Conservation (phyloP, 306 rosid species). For the Vachellia collinsii region DNA sequence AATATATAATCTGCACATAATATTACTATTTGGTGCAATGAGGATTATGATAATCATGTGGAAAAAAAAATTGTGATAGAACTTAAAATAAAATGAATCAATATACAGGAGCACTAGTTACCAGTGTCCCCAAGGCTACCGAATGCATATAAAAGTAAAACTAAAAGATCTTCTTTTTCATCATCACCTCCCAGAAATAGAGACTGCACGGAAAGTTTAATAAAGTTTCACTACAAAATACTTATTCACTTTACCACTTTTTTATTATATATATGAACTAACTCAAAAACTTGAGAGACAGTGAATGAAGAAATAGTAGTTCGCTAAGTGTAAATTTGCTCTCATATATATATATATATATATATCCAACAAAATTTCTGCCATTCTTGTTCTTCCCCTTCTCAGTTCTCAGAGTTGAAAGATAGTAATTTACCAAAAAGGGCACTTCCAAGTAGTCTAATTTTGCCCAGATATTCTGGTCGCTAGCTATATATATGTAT, state of each 20-base stretch:
- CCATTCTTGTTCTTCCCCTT: constrained; percentile 36
- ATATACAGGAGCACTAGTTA: neutral
- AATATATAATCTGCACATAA: neutral
- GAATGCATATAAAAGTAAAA: constrained; percentile 21
- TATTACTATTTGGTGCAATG: too few relatives aligned
- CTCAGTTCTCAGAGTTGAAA: constrained; percentile 22
- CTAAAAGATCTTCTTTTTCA: constrained; percentile 11
- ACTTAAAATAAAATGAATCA: neutral
- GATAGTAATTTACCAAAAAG: constrained; percentile 1
- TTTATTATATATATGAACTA: constrained; percentile 8
- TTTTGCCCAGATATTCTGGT: constrained; percentile 11
- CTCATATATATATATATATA: too few relatives aligned
- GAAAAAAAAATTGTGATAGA: constrained; percentile 13
- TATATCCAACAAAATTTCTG: neutral
- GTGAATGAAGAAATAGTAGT: constrained; percentile 17
- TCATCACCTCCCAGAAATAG: constrained; percentile 36
- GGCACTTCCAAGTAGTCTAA: neutral
- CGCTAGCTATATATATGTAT: constrained; percentile 22
- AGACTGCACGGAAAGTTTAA: constrained; percentile 33
- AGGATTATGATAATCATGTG: neutral
- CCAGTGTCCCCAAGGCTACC: constrained; percentile 26
- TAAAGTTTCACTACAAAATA: constrained; percentile 30
- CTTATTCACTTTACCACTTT: constrained; percentile 34
- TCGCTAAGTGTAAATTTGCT: neutral
- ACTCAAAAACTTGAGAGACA: neutral